These are phyloP conservation scores for Entomortierella lignicola DNA, from an alignment of 192 early-diverging fungal species.

Conservation along the genomic window DNA sequence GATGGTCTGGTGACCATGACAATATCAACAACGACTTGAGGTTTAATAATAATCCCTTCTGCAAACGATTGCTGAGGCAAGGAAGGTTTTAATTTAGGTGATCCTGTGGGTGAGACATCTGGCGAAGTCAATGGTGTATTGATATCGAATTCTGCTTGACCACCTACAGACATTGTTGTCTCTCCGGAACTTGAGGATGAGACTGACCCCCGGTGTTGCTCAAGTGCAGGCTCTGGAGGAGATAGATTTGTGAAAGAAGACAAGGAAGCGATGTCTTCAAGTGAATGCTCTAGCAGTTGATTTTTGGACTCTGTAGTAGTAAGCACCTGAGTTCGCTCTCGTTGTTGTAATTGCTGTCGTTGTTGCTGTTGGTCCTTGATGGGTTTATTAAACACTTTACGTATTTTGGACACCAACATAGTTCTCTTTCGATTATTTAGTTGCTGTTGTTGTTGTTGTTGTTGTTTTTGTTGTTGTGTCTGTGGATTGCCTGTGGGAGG, in stretches of 20 bases:
- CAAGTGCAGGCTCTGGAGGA: background rate
- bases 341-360: slow-evolving; percentile 1
- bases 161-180: slow-evolving; percentile 24
- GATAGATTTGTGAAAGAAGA: background rate
- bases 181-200: slow-evolving; percentile 43
- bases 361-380: background rate
- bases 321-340: too few relatives aligned
- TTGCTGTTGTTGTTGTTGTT: too few relatives aligned
- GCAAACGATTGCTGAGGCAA: background rate
- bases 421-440: slow-evolving; percentile 24
- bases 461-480: background rate
- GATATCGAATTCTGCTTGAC: slow-evolving; percentile 1
- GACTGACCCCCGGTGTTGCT: slow-evolving; percentile 41
- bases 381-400: slow-evolving; percentile 37
- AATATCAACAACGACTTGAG: background rate
- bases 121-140: slow-evolving; percentile 37
- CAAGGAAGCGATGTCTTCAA: slow-evolving; percentile 20
- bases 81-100: slow-evolving; percentile 24
- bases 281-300: background rate
- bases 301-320: background rate
- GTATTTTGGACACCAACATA: slow-evolving; percentile 34
- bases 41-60: background rate
- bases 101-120: slow-evolving; percentile 36
- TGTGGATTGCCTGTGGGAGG: background rate
- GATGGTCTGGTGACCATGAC: background rate